Conservation (phyloP, 2,329 filamentous ascomycete species). For the Pseudocercospora fijiensis region DNA sequence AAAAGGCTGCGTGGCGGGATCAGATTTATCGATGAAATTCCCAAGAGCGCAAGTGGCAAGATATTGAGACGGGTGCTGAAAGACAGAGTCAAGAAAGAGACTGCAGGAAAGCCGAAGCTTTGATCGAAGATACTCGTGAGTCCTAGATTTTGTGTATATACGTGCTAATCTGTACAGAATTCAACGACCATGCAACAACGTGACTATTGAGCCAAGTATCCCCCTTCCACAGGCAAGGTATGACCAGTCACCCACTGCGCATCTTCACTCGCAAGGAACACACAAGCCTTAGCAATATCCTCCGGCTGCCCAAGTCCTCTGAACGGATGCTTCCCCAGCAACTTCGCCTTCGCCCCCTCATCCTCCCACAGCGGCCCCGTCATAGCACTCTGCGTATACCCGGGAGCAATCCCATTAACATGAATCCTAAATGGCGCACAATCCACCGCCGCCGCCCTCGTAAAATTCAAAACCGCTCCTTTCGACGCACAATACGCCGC, state of each 20-base stretch:
- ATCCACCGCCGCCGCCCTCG: conserved; percentile 32
- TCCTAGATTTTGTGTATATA: neutral
- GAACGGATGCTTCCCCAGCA: conserved; percentile 38
- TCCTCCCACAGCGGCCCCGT: conserved; percentile 27
- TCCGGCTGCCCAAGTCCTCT: conserved; percentile 38
- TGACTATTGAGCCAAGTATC: conserved; percentile 20
- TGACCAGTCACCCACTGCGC: conserved; percentile 28
- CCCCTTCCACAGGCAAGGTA: conserved; percentile 25
- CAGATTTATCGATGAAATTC: conserved; percentile 49
- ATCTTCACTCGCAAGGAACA: conserved; percentile 50
- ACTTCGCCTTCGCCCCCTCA: conserved; percentile 26
- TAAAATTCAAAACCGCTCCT: conserved; percentile 33
- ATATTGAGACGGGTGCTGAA: conserved; percentile 49
- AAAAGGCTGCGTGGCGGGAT: conserved; percentile 50
- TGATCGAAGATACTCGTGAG: conserved; percentile 21
- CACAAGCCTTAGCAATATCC: conserved; percentile 46
- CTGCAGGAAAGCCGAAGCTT: conserved; percentile 42
- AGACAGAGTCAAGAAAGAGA: conserved; percentile 46
- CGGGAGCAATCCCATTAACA: conserved; percentile 34
- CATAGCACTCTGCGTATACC: conserved; percentile 30
- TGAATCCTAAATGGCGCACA: conserved; percentile 34
- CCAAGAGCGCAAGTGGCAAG: conserved; percentile 51
- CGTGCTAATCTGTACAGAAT: neutral
- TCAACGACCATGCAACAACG: too few relatives aligned
- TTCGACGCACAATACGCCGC: conserved; percentile 34